Evolutionary conservation across 495 filamentous ascomycete genomes (phyloP), one percentile per base, ranked within the genome.

Genomic region (Aspergillus conjunctus): DNA sequence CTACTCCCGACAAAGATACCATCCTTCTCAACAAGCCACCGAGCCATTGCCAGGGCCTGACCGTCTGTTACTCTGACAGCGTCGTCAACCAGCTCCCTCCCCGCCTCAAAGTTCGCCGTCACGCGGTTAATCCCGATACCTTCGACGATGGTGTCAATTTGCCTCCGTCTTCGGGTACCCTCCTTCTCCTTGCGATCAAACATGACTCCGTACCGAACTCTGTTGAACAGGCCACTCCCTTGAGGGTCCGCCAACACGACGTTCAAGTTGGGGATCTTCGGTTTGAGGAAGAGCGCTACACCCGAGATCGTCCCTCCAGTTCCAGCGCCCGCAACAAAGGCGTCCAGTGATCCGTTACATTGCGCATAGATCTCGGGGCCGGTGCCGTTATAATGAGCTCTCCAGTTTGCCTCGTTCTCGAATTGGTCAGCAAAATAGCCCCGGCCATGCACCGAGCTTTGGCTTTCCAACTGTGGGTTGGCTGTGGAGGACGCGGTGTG

Each of bases 361-460:
- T 99, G 94, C 2, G 72, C 69, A 57, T 80, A 88, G 68, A 99
- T 91, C 76, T 99, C 94, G 0, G 94, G 93, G 0, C 93, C 94
- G 1, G 95, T 98, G 17, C 87, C 83, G 20, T 83, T 76, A 64
- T 86, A 85, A 74, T 99, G 94, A 3, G 95, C 92, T 39, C 81
- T 73, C 83, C 86, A 96, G 75, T 99, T 99, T 10, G 89, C 87
- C 46, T 81, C 74, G 54, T 87, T 93, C 74, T 99, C 94, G 73
- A 99, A 99, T 69, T 99, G 94, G 70, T 99, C 90, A 0, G 92
- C 92, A 73, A 99, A 99, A 74, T 93, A 94, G 14, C 94, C 94
- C 22, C 81, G 66, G 30, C 81, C 79, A 12, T 61, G 61, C 3
- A 57, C 64, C 26, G 66, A 66, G 18, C 55, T 37, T 15, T 63